These are phyloP conservation scores for Cunninghamia lanceolata DNA, from an alignment of 75 land plant species.

Conservation along the genomic window DNA sequence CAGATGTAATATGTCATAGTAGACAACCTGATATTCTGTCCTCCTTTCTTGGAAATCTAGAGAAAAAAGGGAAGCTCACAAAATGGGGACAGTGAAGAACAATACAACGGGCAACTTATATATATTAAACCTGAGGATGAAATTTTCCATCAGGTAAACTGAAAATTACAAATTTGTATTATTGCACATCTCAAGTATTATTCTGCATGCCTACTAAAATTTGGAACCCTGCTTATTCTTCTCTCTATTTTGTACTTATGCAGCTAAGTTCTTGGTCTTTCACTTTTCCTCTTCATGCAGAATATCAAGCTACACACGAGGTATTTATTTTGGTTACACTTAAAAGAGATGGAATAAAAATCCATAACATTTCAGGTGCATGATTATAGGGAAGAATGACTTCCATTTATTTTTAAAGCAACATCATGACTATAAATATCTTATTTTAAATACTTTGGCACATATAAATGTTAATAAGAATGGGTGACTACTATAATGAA, in stretches of 20 bases:
- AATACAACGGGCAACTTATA: constrained; percentile 40
- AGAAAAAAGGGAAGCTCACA: constrained; percentile 18
- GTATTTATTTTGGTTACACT: constrained; percentile 25
- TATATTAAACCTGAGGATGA: constrained; percentile 90
- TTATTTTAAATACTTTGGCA: background rate
- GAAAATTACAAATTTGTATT: background rate
- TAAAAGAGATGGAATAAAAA: background rate
- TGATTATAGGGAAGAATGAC: background rate
- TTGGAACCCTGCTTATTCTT: background rate
- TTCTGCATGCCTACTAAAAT: background rate
- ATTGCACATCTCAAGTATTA: background rate
- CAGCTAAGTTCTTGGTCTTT: constrained; percentile 88
- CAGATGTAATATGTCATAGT: background rate
- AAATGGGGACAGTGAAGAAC: constrained; percentile 3
- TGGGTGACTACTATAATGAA: background rate
- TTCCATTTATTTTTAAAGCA: background rate
- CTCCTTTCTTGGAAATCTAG: constrained; percentile 17
- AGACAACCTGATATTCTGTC: background rate
- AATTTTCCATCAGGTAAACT: constrained; percentile 73
- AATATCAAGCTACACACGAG: constrained; percentile 49
- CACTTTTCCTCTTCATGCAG: constrained; percentile 54
- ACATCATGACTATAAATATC: background rate
- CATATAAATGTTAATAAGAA: background rate
- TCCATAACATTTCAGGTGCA: background rate
- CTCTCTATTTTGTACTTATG: constrained; percentile 16